Evolutionary conservation across 2,329 filamentous ascomycete species (phyloP).

Genomic region (Emericellopsis cladophorae): DNA sequence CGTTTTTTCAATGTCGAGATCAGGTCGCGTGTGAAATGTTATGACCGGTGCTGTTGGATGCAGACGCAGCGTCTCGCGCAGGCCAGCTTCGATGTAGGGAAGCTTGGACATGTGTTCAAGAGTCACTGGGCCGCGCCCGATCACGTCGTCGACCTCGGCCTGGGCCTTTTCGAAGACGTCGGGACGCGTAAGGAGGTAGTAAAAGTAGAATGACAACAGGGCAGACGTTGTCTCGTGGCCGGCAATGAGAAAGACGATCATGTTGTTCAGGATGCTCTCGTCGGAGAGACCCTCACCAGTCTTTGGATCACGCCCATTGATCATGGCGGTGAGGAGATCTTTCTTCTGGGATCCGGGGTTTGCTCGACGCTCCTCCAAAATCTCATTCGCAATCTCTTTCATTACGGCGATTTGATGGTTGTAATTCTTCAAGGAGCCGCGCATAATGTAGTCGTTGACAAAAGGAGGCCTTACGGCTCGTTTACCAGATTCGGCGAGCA

Average conservation of each 20-base stretch:
- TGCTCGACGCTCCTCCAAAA: slow-evolving; percentile 31
- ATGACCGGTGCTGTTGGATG: slow-evolving; percentile 12
- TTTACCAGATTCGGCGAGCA: slow-evolving; percentile 38
- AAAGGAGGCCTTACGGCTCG: background rate
- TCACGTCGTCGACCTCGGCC: slow-evolving; percentile 46
- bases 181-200: slow-evolving; percentile 46
- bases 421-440: slow-evolving; percentile 38
- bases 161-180: slow-evolving; percentile 41
- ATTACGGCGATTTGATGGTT: slow-evolving; percentile 40
- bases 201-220: slow-evolving; percentile 49
- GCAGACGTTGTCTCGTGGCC: slow-evolving; percentile 64
- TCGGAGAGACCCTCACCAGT: slow-evolving; percentile 54
- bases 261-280: slow-evolving; percentile 51
- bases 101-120: slow-evolving; percentile 48
- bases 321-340: slow-evolving; percentile 59
- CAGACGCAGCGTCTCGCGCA: slow-evolving; percentile 38
- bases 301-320: slow-evolving; percentile 51
- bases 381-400: slow-evolving; percentile 41
- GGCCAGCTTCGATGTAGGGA: slow-evolving; percentile 47
- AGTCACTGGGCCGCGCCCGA: slow-evolving; percentile 39
- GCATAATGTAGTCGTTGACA: slow-evolving; percentile 30
- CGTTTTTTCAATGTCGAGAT: background rate
- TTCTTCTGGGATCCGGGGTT: slow-evolving; percentile 38
- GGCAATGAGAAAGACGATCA: slow-evolving; percentile 61
- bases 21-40: slow-evolving; percentile 14